These are phyloP conservation scores for Penicillium bialowiezense DNA, from an alignment of 495 filamentous ascomycete genomes.

Conservation along the genomic window DNA sequence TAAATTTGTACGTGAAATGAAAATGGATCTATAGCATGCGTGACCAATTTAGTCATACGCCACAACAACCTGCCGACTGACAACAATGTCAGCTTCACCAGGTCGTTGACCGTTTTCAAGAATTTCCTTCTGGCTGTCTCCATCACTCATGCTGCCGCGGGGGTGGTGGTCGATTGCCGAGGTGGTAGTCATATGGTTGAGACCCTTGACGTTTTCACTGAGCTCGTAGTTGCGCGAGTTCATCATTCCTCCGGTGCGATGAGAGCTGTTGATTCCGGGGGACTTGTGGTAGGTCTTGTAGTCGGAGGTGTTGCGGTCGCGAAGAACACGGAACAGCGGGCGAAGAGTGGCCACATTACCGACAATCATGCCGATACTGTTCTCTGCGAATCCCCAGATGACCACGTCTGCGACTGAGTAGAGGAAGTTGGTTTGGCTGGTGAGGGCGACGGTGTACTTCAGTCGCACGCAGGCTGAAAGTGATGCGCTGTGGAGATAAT, in stretches of 20 bases:
- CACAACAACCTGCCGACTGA: conserved; percentile 18
- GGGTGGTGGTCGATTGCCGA: background rate
- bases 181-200: conserved; percentile 4
- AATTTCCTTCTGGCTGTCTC: conserved; percentile 21
- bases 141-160: conserved; percentile 13
- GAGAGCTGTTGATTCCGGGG: conserved; percentile 1
- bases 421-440: conserved; percentile 18
- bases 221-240: conserved; percentile 15
- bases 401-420: conserved; percentile 19
- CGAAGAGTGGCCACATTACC: conserved; percentile 28
- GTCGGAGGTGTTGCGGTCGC: conserved; percentile 14
- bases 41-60: conserved; percentile 7
- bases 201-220: conserved; percentile 8
- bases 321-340: conserved; percentile 21
- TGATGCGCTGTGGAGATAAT: conserved; percentile 10
- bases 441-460: conserved; percentile 23
- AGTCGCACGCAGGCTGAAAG: conserved; percentile 24
- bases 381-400: conserved; percentile 30
- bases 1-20: background rate
- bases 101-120: conserved; percentile 9
- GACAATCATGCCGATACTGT: conserved; percentile 27
- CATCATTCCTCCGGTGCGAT: conserved; percentile 4
- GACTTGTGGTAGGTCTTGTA: conserved; percentile 6
- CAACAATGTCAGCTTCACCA: conserved; percentile 15
- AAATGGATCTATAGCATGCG: background rate